Evolutionary conservation across 2,329 filamentous ascomycete genomes (phyloP).

Genomic region (Cladosporium sp.): DNA sequence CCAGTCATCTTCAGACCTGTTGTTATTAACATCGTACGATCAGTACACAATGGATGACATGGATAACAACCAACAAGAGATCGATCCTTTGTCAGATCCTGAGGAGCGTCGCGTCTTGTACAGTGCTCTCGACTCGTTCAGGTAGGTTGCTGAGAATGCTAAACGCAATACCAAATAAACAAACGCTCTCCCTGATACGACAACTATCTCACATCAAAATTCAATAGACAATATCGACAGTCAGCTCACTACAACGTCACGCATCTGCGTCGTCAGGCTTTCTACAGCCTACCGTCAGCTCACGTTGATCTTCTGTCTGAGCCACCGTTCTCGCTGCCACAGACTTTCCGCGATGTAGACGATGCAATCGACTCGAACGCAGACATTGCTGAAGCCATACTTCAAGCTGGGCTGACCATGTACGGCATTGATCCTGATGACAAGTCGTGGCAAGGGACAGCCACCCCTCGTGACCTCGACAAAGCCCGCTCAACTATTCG

Average conservation of each 20-base stretch:
- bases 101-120: conserved; percentile 81
- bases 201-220: conserved; percentile 20
- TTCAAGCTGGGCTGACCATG: conserved; percentile 66
- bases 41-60: neutral
- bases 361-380: conserved; percentile 88
- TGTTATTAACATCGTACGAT: neutral
- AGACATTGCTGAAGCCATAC: conserved; percentile 76
- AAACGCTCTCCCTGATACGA: neutral
- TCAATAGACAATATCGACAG: conserved; percentile 65
- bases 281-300: conserved; percentile 82
- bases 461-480: conserved; percentile 75
- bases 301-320: conserved; percentile 83
- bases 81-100: conserved; percentile 62
- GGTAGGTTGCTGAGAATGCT: conserved; percentile 59
- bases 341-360: conserved; percentile 77
- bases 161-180: neutral
- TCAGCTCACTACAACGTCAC: conserved; percentile 88
- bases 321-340: conserved; percentile 79
- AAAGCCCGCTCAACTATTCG: conserved; percentile 91
- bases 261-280: conserved; percentile 84
- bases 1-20: neutral
- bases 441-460: conserved; percentile 67
- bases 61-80: neutral
- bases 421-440: conserved; percentile 59
- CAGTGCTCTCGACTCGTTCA: conserved; percentile 83